Conservation (phyloP, 768 basidiomycete species). For the Trichaptum fuscoviolaceum region DNA sequence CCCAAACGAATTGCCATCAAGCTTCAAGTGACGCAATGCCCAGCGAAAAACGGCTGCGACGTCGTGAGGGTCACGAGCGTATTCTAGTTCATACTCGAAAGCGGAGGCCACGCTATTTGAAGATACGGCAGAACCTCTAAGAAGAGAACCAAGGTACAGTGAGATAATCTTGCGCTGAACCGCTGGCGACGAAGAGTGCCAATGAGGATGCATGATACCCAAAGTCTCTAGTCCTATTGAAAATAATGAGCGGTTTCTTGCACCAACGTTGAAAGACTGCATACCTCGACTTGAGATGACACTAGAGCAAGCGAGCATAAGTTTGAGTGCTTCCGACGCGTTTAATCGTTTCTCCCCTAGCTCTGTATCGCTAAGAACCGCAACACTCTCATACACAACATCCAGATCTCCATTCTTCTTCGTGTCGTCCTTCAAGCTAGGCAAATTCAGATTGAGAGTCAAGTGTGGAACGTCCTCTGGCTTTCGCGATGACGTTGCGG, state of each 20-base stretch:
- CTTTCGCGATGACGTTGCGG: conserved; percentile 36
- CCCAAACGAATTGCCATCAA: conserved; percentile 58
- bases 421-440: conserved; percentile 43
- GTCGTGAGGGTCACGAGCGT: conserved; percentile 66
- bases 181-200: conserved; percentile 69
- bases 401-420: conserved; percentile 41
- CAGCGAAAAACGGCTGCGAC: conserved; percentile 77
- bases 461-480: conserved; percentile 43
- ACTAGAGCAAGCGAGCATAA: conserved; percentile 66
- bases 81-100: conserved; percentile 63
- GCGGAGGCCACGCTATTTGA: conserved; percentile 39
- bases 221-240: conserved; percentile 68
- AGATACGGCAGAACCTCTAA: conserved; percentile 47
- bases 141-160: conserved; percentile 60
- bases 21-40: conserved; percentile 68
- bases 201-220: conserved; percentile 83
- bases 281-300: conserved; percentile 60
- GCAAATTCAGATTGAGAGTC: conserved; percentile 58
- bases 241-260: conserved; percentile 3
- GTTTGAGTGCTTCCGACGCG: conserved; percentile 55
- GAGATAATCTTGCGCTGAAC: conserved; percentile 68
- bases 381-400: conserved; percentile 55
- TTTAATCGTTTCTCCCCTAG: conserved; percentile 55
- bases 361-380: conserved; percentile 45
- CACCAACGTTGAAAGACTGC: conserved; percentile 19